These are phyloP conservation scores for Globisporangium carolinianum DNA, from an alignment of 352 stramenopile species.

Conservation along the genomic window DNA sequence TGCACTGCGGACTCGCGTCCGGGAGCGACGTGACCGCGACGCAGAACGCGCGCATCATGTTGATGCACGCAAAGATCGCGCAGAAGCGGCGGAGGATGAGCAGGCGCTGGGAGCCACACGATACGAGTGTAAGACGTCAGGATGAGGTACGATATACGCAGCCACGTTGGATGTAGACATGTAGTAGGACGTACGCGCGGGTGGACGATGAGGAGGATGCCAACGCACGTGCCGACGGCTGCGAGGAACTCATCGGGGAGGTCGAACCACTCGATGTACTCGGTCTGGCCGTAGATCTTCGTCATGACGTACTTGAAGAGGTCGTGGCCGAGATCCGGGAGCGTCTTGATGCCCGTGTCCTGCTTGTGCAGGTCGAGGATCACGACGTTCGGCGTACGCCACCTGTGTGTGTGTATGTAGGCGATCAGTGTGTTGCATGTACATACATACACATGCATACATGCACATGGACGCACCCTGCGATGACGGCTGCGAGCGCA, in stretches of 20 bases:
- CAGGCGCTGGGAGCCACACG: conserved; percentile 31
- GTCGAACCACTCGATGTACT: conserved; percentile 78
- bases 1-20: conserved; percentile 82
- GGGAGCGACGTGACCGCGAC: conserved; percentile 83
- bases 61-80: conserved; percentile 81
- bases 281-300: conserved; percentile 76
- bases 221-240: conserved; percentile 58
- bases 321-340: conserved; percentile 80
- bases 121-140: background rate
- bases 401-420: conserved; percentile 19
- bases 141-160: background rate
- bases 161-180: too few relatives aligned
- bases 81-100: conserved; percentile 81
- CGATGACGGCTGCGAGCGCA: conserved; percentile 70
- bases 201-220: conserved; percentile 63
- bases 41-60: conserved; percentile 80
- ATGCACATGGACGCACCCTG: conserved; percentile 26
- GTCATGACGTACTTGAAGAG: conserved; percentile 83
- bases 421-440: too few relatives aligned
- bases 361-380: conserved; percentile 60
- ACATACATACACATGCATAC: background rate
- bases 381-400: conserved; percentile 78
- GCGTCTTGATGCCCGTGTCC: conserved; percentile 60
- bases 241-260: conserved; percentile 80
- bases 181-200: conserved; percentile 43